A percentile compares a stretch with the other conserved stretches of the same genome.
Conservation (phyloP, 768 basidiomycete genomes). For the Mycena latifolia region DNA sequence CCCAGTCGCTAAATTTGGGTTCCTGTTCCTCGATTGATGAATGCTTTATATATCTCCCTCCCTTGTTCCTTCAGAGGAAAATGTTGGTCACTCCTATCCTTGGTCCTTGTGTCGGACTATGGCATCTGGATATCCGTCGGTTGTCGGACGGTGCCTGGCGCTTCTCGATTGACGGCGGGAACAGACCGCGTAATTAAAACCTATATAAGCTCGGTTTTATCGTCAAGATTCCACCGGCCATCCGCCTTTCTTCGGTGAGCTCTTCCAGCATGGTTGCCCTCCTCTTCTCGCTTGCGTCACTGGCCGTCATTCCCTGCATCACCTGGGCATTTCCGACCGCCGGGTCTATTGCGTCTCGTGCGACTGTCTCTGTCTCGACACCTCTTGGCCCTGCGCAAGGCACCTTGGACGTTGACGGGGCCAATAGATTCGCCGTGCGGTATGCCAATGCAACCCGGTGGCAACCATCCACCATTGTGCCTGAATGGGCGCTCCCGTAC, state of each 20-base stretch:
- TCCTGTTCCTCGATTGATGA: constrained; percentile 31
- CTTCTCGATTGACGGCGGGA: constrained; percentile 13
- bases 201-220: constrained; percentile 13
- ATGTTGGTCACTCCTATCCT: background rate
- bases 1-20: constrained; percentile 27
- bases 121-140: background rate
- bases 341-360: background rate
- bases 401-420: constrained; percentile 58
- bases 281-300: background rate
- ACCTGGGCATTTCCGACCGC: constrained; percentile 10
- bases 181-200: background rate
- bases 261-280: constrained; percentile 16
- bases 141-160: constrained; percentile 18
- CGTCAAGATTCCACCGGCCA: background rate
- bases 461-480: constrained; percentile 64
- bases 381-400: constrained; percentile 72
- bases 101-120: constrained; percentile 4
- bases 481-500: constrained; percentile 74
- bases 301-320: constrained; percentile 7
- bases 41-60: background rate
- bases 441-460: constrained; percentile 77
- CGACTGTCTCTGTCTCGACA: constrained; percentile 49
- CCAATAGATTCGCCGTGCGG: constrained; percentile 70
- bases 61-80: constrained; percentile 27
- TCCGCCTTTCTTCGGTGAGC: background rate